phyloP scores from a whole-genome alignment of 257 asterid genomes.

The Cinchona pubescens region DNA sequence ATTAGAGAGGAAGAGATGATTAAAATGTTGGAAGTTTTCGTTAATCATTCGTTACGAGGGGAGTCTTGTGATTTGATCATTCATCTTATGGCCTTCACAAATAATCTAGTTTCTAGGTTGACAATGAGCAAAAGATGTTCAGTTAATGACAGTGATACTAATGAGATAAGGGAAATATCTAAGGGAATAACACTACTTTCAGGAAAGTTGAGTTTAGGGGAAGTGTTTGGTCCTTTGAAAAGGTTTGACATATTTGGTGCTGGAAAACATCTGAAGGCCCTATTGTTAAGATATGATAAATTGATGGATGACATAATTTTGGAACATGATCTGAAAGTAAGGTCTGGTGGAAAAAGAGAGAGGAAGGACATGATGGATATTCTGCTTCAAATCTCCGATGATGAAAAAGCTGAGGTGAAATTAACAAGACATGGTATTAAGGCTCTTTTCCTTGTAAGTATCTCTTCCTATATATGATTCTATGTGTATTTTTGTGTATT shows the following conservation, averaged over 20 bases:
- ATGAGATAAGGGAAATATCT: conserved; percentile 22
- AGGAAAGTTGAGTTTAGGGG: conserved; percentile 23
- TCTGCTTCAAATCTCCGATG: conserved; percentile 21
- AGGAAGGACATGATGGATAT: conserved; percentile 30
- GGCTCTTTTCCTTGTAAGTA: conserved; percentile 26
- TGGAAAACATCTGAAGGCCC: conserved; percentile 23
- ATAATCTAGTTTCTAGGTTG: conserved; percentile 23
- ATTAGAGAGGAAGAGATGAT: conserved; percentile 25
- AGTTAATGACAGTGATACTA: background rate
- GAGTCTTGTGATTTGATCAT: conserved; percentile 23
- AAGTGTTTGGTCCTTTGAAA: conserved; percentile 21
- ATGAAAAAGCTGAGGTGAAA: conserved; percentile 22
- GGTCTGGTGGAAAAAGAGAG: conserved; percentile 8
- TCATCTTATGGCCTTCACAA: conserved; percentile 29
- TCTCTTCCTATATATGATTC: background rate
- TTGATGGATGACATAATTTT: conserved; percentile 26
- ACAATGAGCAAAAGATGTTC: conserved; percentile 24
- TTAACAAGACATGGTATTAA: conserved; percentile 28
- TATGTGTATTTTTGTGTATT: background rate
- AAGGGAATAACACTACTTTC: conserved; percentile 21
- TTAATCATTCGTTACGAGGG: conserved; percentile 8
- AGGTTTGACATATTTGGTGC: conserved; percentile 28
- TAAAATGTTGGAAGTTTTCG: conserved; percentile 16
- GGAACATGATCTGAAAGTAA: conserved; percentile 23
- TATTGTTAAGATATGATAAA: conserved; percentile 25